Conservation (phyloP, 2,329 filamentous ascomycete genomes). For the Penicillium occitanis region DNA sequence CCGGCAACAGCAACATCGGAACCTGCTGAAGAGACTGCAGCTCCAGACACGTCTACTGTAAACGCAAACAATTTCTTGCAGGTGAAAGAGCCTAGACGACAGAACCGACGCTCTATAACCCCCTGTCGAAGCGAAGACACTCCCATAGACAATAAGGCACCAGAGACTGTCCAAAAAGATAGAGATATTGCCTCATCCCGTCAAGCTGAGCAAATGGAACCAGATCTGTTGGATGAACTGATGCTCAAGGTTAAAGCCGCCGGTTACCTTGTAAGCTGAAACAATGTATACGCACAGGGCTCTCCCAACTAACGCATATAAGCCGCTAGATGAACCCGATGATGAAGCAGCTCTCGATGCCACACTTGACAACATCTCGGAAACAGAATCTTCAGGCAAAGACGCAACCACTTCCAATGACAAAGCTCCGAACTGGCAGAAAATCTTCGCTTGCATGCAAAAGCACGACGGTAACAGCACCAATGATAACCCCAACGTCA, state of each 20-base stretch:
- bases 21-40: neutral
- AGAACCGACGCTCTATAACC: slow-evolving; percentile 23
- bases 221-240: slow-evolving; percentile 62
- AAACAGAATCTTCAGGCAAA: slow-evolving; percentile 22
- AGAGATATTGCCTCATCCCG: neutral
- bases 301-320: slow-evolving; percentile 3
- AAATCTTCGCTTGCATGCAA: slow-evolving; percentile 61
- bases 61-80: slow-evolving; percentile 26
- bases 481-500: slow-evolving; percentile 65
- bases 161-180: slow-evolving; percentile 16
- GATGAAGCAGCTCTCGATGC: slow-evolving; percentile 24
- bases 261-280: slow-evolving; percentile 53
- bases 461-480: slow-evolving; percentile 49
- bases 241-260: slow-evolving; percentile 64
- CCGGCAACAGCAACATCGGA: neutral
- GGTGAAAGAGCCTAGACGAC: slow-evolving; percentile 31
- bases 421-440: slow-evolving; percentile 35
- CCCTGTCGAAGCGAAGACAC: slow-evolving; percentile 22
- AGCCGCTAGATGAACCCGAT: slow-evolving; percentile 37
- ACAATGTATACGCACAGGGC: neutral
- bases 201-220: slow-evolving; percentile 3
- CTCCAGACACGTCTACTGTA: neutral
- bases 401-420: slow-evolving; percentile 22
- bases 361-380: neutral
- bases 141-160: neutral